Base-by-base conservation (phyloP, 129 eudicot species). In the Sambucus nigra region DNA sequence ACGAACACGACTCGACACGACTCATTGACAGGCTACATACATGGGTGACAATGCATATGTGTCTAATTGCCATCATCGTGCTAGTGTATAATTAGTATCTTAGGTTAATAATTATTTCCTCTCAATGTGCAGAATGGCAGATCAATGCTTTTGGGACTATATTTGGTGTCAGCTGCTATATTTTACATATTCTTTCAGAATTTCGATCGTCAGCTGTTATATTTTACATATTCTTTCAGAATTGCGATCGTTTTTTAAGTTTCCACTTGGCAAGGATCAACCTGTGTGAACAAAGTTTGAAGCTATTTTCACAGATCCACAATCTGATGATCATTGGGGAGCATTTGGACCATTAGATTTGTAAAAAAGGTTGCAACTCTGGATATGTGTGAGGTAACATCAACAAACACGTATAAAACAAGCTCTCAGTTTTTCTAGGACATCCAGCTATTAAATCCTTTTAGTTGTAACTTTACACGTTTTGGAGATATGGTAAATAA, bases 181-280 rank as follows among this genome's bases (percentile, higher is more conserved):
- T 86, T 80, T 64, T 82, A 91, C 81, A 53, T 82, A 19, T 82
- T 92, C 75, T 92, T 79, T 5, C 52, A 82, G 78, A 66, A 52
- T 9, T 92, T 94, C 0, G 95, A 92, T 76, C 68, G 77, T n/a
- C n/a, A n/a, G n/a, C n/a, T n/a, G n/a, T n/a, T n/a, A n/a, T n/a
- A n/a, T n/a, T n/a, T n/a, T n/a, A n/a, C n/a, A n/a, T n/a, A n/a
- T n/a, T n/a, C n/a, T n/a, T n/a, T n/a, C n/a, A n/a, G n/a, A n/a
- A n/a, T n/a, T n/a, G n/a, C n/a, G n/a, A n/a, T n/a, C n/a, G 3
- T 92, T 86, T 76, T 82, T 95, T 95, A 79, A 79, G 54, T 71
- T 80, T 51, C 95, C 95, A 12, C 63, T 53, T 14, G 82, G 61
- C 19, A 73, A 51, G 61, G 59, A 70, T 61, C 80, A 73, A 53